Evolutionary conservation across 306 rosid genomes (phyloP).

Genomic region (Canavalia ensiformis): DNA sequence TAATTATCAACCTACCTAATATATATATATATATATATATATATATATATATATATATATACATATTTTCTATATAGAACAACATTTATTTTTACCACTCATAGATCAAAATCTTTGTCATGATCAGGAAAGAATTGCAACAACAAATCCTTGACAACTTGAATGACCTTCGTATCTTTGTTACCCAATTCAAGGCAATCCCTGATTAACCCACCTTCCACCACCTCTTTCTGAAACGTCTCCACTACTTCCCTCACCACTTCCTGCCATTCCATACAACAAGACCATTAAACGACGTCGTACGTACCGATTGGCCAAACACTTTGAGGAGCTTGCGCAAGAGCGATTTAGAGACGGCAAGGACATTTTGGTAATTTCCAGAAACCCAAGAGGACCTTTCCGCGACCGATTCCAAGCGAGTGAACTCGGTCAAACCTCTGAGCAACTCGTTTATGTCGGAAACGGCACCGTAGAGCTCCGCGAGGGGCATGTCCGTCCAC

Average conservation of each 20-base stretch:
- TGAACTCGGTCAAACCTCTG: constrained; percentile 62
- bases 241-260: constrained; percentile 64
- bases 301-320: constrained; percentile 74
- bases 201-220: constrained; percentile 76
- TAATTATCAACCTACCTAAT: too few species aligned
- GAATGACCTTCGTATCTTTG: constrained; percentile 70
- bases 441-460: constrained; percentile 71
- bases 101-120: constrained; percentile 51
- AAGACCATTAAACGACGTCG: constrained; percentile 14
- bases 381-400: constrained; percentile 67
- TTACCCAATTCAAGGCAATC: constrained; percentile 82
- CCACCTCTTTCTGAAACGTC: constrained; percentile 70
- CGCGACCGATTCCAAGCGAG: constrained; percentile 56
- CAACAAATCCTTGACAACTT: constrained; percentile 67
- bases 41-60: too few species aligned
- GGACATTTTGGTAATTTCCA: constrained; percentile 62
- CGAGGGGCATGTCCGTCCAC: constrained; percentile 60
- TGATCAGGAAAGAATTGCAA: constrained; percentile 47
- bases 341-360: constrained; percentile 58
- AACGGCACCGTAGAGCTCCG: constrained; percentile 66
- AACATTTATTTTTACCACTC: background rate
- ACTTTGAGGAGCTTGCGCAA: constrained; percentile 61
- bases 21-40: too few species aligned
- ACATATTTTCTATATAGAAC: too few species aligned
- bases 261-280: constrained; percentile 56